Percentiles rank a stretch among this genome's conserved stretches.
Conservation (phyloP, 305 asterid species). For the Caryopteris hybrid region DNA sequence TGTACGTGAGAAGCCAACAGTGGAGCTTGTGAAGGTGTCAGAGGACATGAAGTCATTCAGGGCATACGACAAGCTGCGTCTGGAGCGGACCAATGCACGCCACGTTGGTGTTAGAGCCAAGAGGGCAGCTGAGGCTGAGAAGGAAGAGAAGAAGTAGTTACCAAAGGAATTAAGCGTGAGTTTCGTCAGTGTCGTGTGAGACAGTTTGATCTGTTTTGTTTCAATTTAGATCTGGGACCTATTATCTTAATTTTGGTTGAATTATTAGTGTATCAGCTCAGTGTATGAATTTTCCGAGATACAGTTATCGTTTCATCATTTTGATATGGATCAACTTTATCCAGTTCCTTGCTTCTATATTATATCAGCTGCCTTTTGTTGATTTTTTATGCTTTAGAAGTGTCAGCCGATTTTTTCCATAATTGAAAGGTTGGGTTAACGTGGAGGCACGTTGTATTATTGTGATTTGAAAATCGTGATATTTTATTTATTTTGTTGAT, state of each 20-base stretch:
- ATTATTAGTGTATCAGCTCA: background rate
- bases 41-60: slow-evolving; percentile 67
- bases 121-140: slow-evolving; percentile 93
- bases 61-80: slow-evolving; percentile 79
- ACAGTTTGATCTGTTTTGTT: slow-evolving; percentile 1
- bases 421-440: no score
- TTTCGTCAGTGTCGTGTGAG: no score
- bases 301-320: background rate
- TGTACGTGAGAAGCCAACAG: slow-evolving; percentile 52
- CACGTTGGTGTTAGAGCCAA: slow-evolving; percentile 69
- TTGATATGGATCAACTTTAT: background rate
- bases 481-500: no score
- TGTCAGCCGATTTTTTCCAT: no score
- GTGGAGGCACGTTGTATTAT: no score
- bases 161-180: background rate
- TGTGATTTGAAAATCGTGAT: no score
- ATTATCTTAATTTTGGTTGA: slow-evolving; percentile 22
- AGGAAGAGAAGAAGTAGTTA: slow-evolving; percentile 84
- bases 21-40: slow-evolving; percentile 75
- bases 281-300: slow-evolving; percentile 15
- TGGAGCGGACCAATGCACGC: slow-evolving; percentile 65
- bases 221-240: slow-evolving; percentile 8
- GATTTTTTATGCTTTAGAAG: no score
- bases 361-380: no score
- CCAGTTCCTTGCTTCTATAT: no score